These are phyloP conservation scores for Aspergillus quadrilineatus DNA, from an alignment of 2,329 filamentous ascomycete species.

Conservation along the genomic window DNA sequence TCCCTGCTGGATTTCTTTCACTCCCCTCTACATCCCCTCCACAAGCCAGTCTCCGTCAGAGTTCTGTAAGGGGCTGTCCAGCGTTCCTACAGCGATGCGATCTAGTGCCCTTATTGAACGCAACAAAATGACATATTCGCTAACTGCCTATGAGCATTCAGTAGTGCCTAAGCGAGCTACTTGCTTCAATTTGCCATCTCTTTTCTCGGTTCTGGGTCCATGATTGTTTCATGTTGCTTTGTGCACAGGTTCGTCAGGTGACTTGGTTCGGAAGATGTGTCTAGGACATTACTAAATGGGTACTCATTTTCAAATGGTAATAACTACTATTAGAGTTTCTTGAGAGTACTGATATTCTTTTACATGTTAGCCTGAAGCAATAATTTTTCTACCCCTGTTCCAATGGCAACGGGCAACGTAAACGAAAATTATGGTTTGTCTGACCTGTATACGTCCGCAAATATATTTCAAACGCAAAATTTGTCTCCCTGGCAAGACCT, in stretches of 20 bases:
- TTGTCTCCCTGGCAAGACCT: no score
- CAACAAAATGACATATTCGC: not conserved
- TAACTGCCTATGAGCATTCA: not conserved
- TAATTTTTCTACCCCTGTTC: no score
- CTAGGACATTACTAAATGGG: no score
- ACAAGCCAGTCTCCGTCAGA: not conserved
- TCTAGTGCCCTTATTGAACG: not conserved
- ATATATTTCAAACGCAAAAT: no score
- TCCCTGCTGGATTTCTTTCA: not conserved
- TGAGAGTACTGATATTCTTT: no score
- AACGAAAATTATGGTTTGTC: no score
- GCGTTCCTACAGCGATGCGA: not conserved
- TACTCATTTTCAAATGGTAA: no score
- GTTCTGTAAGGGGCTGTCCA: not conserved
- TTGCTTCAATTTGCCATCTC: not conserved
- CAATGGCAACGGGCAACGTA: no score
- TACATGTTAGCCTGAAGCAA: no score
- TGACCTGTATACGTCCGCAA: no score
- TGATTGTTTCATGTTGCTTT: not conserved
- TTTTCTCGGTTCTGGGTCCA: not conserved
- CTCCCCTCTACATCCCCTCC: not conserved
- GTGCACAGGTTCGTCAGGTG: not conserved
- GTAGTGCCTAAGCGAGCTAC: not conserved
- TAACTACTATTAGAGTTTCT: no score
- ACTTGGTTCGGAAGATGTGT: not conserved